These are phyloP conservation scores for Amphibolis antarctica DNA, from an alignment of 106 monocot genomes.

Conservation along the genomic window DNA sequence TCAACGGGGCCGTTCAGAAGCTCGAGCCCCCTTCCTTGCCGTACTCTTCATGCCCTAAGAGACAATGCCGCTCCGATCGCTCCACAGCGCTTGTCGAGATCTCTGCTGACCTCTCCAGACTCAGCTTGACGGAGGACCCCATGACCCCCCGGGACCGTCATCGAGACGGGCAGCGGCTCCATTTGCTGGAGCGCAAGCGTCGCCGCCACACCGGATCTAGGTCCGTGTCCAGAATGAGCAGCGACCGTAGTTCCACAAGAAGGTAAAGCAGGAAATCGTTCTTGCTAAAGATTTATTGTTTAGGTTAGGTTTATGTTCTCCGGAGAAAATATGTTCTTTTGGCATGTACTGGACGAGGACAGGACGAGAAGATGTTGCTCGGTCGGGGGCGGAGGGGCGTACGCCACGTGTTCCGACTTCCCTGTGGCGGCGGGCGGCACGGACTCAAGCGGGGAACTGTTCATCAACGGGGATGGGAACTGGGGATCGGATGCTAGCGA, in stretches of 20 bases:
- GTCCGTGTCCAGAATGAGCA: constrained; percentile 85
- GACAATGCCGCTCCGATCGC: constrained; percentile 71
- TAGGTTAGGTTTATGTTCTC: no score
- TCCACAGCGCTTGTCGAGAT: constrained; percentile 39
- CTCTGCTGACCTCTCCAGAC: constrained; percentile 40
- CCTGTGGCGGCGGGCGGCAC: constrained; percentile 57
- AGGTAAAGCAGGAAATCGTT: not conserved
- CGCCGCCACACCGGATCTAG: constrained; percentile 45
- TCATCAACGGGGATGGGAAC: constrained; percentile 48
- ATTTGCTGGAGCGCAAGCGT: constrained; percentile 54
- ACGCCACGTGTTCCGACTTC: constrained; percentile 72
- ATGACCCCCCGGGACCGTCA: not conserved
- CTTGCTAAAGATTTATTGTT: not conserved
- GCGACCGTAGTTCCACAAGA: constrained; percentile 48
- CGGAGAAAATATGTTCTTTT: not conserved
- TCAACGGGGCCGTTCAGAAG: constrained; percentile 16
- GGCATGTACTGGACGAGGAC: not conserved
- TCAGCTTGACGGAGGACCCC: constrained; percentile 38
- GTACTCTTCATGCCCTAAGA: constrained; percentile 35
- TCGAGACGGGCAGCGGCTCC: constrained; percentile 11
- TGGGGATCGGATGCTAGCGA: constrained; percentile 91
- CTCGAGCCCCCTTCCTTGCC: constrained; percentile 17
- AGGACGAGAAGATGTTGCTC: constrained; percentile 10
- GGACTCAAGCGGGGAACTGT: constrained; percentile 86
- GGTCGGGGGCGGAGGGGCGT: constrained; percentile 23